Evolutionary conservation across 306 rosid species (phyloP).

Genomic region (Fragaria nilgerrensis): DNA sequence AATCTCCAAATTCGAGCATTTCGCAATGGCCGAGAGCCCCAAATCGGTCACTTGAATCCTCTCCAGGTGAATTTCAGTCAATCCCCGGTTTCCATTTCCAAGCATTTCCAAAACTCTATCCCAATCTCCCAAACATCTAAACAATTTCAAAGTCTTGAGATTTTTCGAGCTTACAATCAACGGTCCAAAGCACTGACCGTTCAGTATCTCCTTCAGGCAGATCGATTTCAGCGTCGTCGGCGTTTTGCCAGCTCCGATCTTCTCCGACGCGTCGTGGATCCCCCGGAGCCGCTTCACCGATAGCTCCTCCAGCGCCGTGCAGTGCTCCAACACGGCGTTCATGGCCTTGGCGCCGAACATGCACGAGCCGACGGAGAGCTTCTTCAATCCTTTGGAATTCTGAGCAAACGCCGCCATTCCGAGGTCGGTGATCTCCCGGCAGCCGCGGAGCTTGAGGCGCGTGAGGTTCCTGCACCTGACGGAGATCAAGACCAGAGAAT

Average conservation of each 20-base stretch:
- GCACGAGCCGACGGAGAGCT: conserved; percentile 69
- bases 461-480: conserved; percentile 55
- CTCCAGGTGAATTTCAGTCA: conserved; percentile 70
- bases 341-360: conserved; percentile 60
- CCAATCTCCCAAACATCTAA: conserved; percentile 80
- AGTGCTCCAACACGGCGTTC: conserved; percentile 52
- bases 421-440: conserved; percentile 53
- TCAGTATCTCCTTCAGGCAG: conserved; percentile 57
- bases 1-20: conserved; percentile 52
- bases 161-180: conserved; percentile 57
- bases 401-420: conserved; percentile 58
- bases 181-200: conserved; percentile 64
- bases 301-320: conserved; percentile 60
- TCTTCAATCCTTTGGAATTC: conserved; percentile 61
- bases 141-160: conserved; percentile 57
- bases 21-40: conserved; percentile 62
- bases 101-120: conserved; percentile 49
- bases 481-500: conserved; percentile 55
- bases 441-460: conserved; percentile 73
- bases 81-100: conserved; percentile 35
- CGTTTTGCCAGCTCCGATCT: conserved; percentile 38
- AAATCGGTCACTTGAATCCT: conserved; percentile 74
- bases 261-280: conserved; percentile 38
- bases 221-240: conserved; percentile 58
- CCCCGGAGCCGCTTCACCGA: conserved; percentile 77